Evolutionary conservation across 1,284 basidiomycete species (phyloP).

Genomic region (Cryptococcus neoformans): DNA sequence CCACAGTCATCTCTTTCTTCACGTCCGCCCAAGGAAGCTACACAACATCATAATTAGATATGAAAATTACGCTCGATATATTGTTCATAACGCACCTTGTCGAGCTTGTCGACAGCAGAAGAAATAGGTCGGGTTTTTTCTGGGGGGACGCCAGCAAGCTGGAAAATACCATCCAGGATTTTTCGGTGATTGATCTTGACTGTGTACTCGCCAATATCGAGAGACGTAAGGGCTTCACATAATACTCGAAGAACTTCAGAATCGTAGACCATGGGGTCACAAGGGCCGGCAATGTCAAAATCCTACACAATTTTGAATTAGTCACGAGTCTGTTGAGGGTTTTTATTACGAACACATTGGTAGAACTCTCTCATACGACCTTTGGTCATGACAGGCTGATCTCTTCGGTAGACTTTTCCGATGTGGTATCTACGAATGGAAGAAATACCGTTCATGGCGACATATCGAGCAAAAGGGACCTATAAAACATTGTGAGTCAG

Average conservation of each 20-base stretch:
- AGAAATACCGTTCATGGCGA: slow-evolving; percentile 87
- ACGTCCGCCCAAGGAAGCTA: slow-evolving; percentile 87
- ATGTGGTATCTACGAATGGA: slow-evolving; percentile 90
- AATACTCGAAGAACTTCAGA: slow-evolving; percentile 84
- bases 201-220: slow-evolving; percentile 91
- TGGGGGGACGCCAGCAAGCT: slow-evolving; percentile 91
- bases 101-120: slow-evolving; percentile 96
- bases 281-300: slow-evolving; percentile 90
- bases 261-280: slow-evolving; percentile 97
- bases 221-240: slow-evolving; percentile 72
- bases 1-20: slow-evolving; percentile 91
- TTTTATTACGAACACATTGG: slow-evolving; percentile 70
- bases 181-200: slow-evolving; percentile 98
- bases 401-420: slow-evolving; percentile 95
- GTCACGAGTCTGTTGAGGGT: background rate
- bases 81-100: slow-evolving; percentile 65
- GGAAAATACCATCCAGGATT: slow-evolving; percentile 95
- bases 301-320: slow-evolving; percentile 57
- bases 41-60: background rate
- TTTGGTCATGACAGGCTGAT: slow-evolving; percentile 97
- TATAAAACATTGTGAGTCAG: slow-evolving; percentile 14
- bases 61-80: background rate
- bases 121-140: slow-evolving; percentile 73
- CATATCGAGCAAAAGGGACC: slow-evolving; percentile 88
- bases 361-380: slow-evolving; percentile 98